These are phyloP conservation scores for Evernia prunastri DNA, from an alignment of 495 filamentous ascomycete genomes.

Conservation along the genomic window DNA sequence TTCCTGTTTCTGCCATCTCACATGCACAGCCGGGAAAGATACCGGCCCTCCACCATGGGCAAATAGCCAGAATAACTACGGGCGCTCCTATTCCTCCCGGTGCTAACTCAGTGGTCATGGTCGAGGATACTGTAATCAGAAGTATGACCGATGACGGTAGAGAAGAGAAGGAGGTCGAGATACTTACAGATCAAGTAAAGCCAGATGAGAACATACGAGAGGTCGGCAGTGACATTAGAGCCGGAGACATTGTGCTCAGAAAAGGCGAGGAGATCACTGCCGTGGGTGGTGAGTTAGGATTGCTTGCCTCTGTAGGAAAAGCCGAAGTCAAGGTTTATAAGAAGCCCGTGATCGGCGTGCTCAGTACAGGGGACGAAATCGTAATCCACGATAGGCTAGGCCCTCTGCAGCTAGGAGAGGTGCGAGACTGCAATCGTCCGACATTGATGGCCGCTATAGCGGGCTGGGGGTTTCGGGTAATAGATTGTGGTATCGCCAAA, in stretches of 20 bases:
- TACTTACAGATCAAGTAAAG: slow-evolving; percentile 66
- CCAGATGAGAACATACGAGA: slow-evolving; percentile 85
- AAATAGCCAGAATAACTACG: slow-evolving; percentile 86
- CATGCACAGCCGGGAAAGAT: slow-evolving; percentile 67
- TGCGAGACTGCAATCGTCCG: slow-evolving; percentile 87
- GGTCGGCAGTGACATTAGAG: slow-evolving; percentile 76
- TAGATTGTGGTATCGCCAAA: slow-evolving; percentile 81
- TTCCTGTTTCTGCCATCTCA: slow-evolving; percentile 80
- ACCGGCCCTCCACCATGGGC: slow-evolving; percentile 57
- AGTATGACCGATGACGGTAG: slow-evolving; percentile 66
- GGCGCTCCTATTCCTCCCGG: slow-evolving; percentile 86
- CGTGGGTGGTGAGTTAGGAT: slow-evolving; percentile 82
- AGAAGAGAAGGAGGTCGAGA: slow-evolving; percentile 83
- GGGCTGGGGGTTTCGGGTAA: slow-evolving; percentile 69
- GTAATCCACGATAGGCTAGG: slow-evolving; percentile 64
- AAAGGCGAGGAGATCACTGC: slow-evolving; percentile 73
- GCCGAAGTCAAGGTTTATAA: slow-evolving; percentile 66
- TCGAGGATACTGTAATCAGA: slow-evolving; percentile 80
- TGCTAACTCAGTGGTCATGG: slow-evolving; percentile 92
- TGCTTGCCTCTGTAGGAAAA: slow-evolving; percentile 79
- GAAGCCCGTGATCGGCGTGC: slow-evolving; percentile 72
- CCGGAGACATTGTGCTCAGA: slow-evolving; percentile 60
- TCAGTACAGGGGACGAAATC: slow-evolving; percentile 95
- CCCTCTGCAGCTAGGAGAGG: slow-evolving; percentile 66
- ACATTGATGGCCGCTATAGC: slow-evolving; percentile 69